phyloP scores from a whole-genome alignment of 495 filamentous ascomycete genomes.

The Tuber magnatum region DNA sequence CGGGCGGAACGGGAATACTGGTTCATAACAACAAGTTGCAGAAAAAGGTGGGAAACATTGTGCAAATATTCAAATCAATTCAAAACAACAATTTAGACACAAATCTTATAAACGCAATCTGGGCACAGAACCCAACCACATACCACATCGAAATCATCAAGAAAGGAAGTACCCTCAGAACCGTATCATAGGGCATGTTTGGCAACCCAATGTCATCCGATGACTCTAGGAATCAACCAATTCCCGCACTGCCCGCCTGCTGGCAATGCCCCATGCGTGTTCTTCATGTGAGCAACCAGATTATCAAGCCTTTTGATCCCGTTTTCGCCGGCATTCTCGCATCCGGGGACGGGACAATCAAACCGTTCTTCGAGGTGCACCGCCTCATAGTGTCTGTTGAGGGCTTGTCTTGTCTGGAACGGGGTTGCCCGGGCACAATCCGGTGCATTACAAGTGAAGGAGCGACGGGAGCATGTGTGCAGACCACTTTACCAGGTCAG shows the following conservation, averaged over 20 bases:
- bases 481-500: not conserved
- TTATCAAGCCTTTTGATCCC: constrained; percentile 7
- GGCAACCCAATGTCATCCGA: not conserved
- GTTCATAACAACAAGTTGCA: not conserved
- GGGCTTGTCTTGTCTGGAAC: not conserved
- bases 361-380: not conserved
- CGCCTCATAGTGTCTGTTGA: not conserved
- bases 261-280: not conserved
- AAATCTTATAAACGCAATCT: too few relatives aligned
- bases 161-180: not conserved
- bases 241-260: not conserved
- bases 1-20: not conserved
- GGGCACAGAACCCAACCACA: not conserved
- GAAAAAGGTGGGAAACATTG: not conserved
- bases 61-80: too few relatives aligned
- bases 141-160: not conserved
- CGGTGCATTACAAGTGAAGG: not conserved
- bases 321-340: not conserved
- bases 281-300: not conserved
- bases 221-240: not conserved
- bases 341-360: constrained; percentile 3
- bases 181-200: not conserved
- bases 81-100: not conserved
- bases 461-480: not conserved
- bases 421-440: not conserved